phyloP scores from a whole-genome alignment of 805 yeast genomes.

The Wickerhamiella kazuoi region DNA sequence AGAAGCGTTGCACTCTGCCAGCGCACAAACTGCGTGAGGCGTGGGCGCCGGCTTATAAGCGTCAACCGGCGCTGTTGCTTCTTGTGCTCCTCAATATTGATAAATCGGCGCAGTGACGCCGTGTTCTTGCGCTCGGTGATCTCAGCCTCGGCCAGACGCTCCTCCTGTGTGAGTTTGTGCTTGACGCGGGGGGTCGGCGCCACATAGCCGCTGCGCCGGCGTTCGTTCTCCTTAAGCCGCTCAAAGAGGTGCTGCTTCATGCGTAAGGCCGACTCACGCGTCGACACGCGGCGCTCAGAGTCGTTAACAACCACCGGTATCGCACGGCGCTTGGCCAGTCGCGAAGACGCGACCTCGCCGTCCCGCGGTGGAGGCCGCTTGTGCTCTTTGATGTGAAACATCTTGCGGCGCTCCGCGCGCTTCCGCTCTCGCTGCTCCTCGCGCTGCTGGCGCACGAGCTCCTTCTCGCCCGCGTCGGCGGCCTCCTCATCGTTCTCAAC shows the following conservation, averaged over 20 bases:
- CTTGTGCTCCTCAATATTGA: slow-evolving; percentile 69
- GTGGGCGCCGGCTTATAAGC: slow-evolving; percentile 45
- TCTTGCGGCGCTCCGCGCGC: slow-evolving; percentile 18
- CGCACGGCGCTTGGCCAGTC: slow-evolving; percentile 1
- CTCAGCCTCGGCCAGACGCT: slow-evolving; percentile 62
- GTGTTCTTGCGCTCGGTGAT: slow-evolving; percentile 69
- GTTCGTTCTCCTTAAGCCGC: slow-evolving; percentile 51
- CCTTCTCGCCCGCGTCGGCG: slow-evolving; percentile 55
- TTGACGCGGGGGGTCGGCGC: slow-evolving; percentile 18
- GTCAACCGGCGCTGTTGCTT: slow-evolving; percentile 61
- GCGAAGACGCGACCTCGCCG: slow-evolving; percentile 13
- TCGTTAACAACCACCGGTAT: slow-evolving; percentile 10
- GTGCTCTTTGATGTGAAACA: slow-evolving; percentile 20
- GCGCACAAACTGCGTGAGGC: slow-evolving; percentile 42
- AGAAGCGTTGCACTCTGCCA: slow-evolving; percentile 8
- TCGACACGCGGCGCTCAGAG: slow-evolving; percentile 47
- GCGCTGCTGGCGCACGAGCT: slow-evolving; percentile 29
- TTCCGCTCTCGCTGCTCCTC: slow-evolving; percentile 16
- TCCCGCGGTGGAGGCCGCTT: too few species aligned
- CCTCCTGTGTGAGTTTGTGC: slow-evolving; percentile 42
- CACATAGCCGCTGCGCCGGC: slow-evolving; percentile 28
- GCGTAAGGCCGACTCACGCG: slow-evolving; percentile 59
- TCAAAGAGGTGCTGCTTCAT: slow-evolving; percentile 63
- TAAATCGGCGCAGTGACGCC: slow-evolving; percentile 53
- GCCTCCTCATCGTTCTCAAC: slow-evolving; percentile 28